phyloP scores from a whole-genome alignment of 768 basidiomycete genomes.

The Sarcodon sp. region DNA sequence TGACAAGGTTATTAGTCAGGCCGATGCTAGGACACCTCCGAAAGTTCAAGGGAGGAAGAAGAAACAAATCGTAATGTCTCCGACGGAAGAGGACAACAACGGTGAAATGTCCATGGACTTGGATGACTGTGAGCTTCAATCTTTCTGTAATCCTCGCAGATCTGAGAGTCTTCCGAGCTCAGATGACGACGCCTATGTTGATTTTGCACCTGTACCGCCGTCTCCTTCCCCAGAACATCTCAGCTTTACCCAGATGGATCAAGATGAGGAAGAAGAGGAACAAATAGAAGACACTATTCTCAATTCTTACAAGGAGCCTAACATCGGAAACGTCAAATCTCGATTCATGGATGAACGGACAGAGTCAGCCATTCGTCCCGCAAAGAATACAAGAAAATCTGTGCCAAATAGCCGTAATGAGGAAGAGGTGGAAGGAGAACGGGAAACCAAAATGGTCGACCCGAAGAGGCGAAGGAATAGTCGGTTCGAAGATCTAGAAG shows the following conservation, averaged over 20 bases:
- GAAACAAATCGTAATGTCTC: conserved; percentile 18
- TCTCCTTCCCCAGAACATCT: conserved; percentile 23
- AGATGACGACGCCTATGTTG: neutral
- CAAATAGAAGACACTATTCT: conserved; percentile 11
- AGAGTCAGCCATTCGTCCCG: conserved; percentile 4
- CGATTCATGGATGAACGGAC: neutral
- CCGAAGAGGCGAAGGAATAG: neutral
- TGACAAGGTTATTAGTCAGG: conserved; percentile 59
- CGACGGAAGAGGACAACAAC: conserved; percentile 29
- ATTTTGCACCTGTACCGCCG: conserved; percentile 14
- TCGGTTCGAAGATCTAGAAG: conserved; percentile 13
- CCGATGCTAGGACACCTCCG: conserved; percentile 53
- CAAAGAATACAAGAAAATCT: no score
- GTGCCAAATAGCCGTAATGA: conserved; percentile 8
- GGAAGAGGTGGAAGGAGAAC: conserved; percentile 11
- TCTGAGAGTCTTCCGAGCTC: neutral
- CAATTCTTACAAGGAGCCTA: conserved; percentile 5
- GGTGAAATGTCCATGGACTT: conserved; percentile 76
- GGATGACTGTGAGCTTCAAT: conserved; percentile 43
- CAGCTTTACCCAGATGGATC: conserved; percentile 35
- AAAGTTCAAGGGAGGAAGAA: conserved; percentile 31
- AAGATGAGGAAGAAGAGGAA: conserved; percentile 34
- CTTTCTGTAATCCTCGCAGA: neutral
- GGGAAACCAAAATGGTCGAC: neutral
- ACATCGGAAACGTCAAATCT: neutral